Evolutionary conservation across 805 yeast species (phyloP).

Genomic region (Hanseniaspora valbyensis): DNA sequence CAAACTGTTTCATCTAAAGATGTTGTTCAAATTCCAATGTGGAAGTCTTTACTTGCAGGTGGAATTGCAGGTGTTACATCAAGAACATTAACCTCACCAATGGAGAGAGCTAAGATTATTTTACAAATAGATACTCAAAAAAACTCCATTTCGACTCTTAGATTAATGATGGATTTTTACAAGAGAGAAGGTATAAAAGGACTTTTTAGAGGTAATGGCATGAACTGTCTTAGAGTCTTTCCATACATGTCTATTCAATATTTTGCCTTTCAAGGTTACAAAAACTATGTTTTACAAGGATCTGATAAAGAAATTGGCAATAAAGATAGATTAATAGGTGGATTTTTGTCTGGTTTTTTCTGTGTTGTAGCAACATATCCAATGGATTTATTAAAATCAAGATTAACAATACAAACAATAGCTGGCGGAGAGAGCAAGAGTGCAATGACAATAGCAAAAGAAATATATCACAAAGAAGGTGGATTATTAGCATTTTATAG

Average conservation of each 20-base stretch:
- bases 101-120: conserved; percentile 85
- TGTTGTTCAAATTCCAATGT: conserved; percentile 2
- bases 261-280: conserved; percentile 63
- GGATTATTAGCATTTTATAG: conserved; percentile 67
- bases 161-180: conserved; percentile 55
- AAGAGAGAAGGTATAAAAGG: conserved; percentile 88
- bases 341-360: conserved; percentile 68
- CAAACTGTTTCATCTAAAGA: neutral
- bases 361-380: conserved; percentile 85
- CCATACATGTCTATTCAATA: conserved; percentile 95
- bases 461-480: conserved; percentile 68
- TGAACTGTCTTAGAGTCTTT: conserved; percentile 78
- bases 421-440: conserved; percentile 33
- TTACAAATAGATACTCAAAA: conserved; percentile 67
- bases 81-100: conserved; percentile 86
- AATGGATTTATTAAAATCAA: conserved; percentile 77
- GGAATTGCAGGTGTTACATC: conserved; percentile 74
- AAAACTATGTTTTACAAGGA: conserved; percentile 30
- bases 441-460: conserved; percentile 32
- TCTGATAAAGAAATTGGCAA: conserved; percentile 15
- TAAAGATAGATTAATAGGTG: conserved; percentile 56
- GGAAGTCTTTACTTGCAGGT: conserved; percentile 56
- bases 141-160: conserved; percentile 27
- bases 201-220: conserved; percentile 77
- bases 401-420: conserved; percentile 75